Conservation (phyloP, 106 monocot species). For the Acanthochlamys bracteata region DNA sequence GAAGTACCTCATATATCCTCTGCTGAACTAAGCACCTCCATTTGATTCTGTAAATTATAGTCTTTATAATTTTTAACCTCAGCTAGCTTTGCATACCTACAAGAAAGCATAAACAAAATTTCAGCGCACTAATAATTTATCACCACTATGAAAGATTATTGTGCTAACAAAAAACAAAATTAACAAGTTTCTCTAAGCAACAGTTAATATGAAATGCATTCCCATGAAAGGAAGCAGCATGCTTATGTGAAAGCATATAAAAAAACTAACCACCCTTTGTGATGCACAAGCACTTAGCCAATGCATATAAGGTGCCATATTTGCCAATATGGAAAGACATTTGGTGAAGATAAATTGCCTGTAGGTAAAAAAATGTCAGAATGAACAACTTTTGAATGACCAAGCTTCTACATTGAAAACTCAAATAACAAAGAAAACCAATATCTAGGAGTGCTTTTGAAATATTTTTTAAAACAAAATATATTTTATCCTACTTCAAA, state of each 20-base stretch:
- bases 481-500: too few species aligned
- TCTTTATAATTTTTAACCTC: slow-evolving; percentile 64
- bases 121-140: not conserved
- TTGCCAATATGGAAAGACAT: slow-evolving; percentile 88
- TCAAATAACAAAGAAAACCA: too few species aligned
- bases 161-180: not conserved
- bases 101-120: not conserved
- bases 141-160: not conserved
- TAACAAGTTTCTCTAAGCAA: not conserved
- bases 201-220: not conserved
- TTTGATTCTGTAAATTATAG: slow-evolving; percentile 27
- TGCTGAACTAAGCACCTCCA: slow-evolving; percentile 30
- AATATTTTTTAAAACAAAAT: too few species aligned
- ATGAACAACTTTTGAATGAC: too few species aligned
- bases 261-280: slow-evolving; percentile 95
- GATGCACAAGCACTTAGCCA: slow-evolving; percentile 92
- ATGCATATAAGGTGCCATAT: slow-evolving; percentile 96
- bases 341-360: slow-evolving; percentile 96
- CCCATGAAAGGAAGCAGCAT: slow-evolving; percentile 13
- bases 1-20: slow-evolving; percentile 85
- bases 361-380: not conserved
- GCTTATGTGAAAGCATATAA: slow-evolving; percentile 98
- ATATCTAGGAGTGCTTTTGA: too few species aligned
- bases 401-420: too few species aligned
- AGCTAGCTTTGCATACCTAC: slow-evolving; percentile 79